phyloP scores from a whole-genome alignment of 768 basidiomycete species.

The Russula sp. region DNA sequence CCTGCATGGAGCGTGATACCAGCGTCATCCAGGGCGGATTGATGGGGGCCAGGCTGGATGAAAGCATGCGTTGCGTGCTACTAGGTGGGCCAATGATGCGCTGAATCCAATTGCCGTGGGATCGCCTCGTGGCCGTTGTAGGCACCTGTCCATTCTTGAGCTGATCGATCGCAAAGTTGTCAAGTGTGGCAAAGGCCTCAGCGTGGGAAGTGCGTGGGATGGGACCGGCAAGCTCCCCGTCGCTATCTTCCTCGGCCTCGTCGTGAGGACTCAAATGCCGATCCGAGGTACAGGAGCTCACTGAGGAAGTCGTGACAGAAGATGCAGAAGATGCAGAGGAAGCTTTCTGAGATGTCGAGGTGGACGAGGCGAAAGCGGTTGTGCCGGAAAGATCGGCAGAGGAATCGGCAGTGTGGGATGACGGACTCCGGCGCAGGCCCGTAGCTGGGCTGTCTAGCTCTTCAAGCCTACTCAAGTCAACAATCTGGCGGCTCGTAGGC shows the following conservation, averaged over 20 bases:
- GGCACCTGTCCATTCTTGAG: constrained; percentile 23
- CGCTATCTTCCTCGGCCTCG: constrained; percentile 11
- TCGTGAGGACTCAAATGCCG: constrained; percentile 14
- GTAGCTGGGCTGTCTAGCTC: constrained; percentile 1
- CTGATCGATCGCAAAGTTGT: constrained; percentile 25
- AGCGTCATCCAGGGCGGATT: constrained; percentile 60
- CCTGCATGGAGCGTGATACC: constrained; percentile 56
- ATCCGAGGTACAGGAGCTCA: background rate
- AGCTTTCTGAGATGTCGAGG: background rate
- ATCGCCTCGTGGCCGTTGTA: constrained; percentile 2
- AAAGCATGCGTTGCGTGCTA: constrained; percentile 19
- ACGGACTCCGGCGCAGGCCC: background rate
- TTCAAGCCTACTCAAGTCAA: constrained; percentile 2
- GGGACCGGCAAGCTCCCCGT: constrained; percentile 25
- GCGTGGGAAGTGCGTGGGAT: constrained; percentile 32
- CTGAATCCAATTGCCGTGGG: constrained; percentile 12
- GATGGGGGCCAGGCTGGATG: constrained; percentile 29
- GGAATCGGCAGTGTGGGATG: constrained; percentile 5
- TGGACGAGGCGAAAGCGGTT: constrained; percentile 7
- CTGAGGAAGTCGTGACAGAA: constrained; percentile 2
- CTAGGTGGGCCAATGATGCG: constrained; percentile 21
- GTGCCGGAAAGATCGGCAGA: constrained; percentile 17
- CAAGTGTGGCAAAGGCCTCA: constrained; percentile 35
- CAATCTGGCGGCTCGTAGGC: background rate
- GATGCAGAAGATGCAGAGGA: background rate